These are phyloP conservation scores for Aspergillus fischeri DNA, from an alignment of 2,329 filamentous ascomycete genomes.

Conservation along the genomic window DNA sequence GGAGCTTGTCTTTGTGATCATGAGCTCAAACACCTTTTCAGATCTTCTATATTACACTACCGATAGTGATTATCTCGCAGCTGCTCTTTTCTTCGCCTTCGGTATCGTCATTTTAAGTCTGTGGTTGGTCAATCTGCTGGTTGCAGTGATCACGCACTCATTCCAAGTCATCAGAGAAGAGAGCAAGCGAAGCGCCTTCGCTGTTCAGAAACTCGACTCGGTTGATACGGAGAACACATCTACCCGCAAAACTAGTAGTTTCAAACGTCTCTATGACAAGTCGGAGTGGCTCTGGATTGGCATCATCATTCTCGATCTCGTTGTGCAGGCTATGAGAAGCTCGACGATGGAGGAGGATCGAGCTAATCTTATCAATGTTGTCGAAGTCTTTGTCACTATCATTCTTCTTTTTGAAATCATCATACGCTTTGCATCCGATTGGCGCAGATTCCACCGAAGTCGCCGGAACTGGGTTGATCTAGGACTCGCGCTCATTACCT, in stretches of 20 bases:
- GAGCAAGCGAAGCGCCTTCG: slow-evolving; percentile 89
- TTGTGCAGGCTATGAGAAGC: slow-evolving; percentile 74
- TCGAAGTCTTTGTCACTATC: slow-evolving; percentile 72
- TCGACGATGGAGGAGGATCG: slow-evolving; percentile 65
- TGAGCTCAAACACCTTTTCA: slow-evolving; percentile 96
- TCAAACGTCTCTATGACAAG: slow-evolving; percentile 72
- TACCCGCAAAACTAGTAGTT: slow-evolving; percentile 32
- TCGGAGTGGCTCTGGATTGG: slow-evolving; percentile 73
- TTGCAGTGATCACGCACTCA: slow-evolving; percentile 96
- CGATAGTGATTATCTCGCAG: slow-evolving; percentile 82
- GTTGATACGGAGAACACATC: slow-evolving; percentile 37
- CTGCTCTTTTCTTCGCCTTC: slow-evolving; percentile 69
- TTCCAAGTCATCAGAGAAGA: slow-evolving; percentile 98
- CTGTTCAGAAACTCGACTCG: slow-evolving; percentile 61
- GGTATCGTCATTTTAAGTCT: slow-evolving; percentile 88
- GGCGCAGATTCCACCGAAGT: slow-evolving; percentile 72
- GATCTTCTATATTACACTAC: slow-evolving; percentile 92
- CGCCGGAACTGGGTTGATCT: slow-evolving; percentile 78
- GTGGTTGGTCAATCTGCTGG: slow-evolving; percentile 90
- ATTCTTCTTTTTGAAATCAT: slow-evolving; percentile 77
- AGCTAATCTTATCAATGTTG: slow-evolving; percentile 62
- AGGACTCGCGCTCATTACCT: slow-evolving; percentile 72
- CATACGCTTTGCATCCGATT: slow-evolving; percentile 72
- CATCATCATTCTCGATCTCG: slow-evolving; percentile 74
- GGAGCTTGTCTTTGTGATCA: slow-evolving; percentile 94